These are phyloP conservation scores for Spirogloea muscicola DNA, from an alignment of 139 green algal species.

Conservation along the genomic window DNA sequence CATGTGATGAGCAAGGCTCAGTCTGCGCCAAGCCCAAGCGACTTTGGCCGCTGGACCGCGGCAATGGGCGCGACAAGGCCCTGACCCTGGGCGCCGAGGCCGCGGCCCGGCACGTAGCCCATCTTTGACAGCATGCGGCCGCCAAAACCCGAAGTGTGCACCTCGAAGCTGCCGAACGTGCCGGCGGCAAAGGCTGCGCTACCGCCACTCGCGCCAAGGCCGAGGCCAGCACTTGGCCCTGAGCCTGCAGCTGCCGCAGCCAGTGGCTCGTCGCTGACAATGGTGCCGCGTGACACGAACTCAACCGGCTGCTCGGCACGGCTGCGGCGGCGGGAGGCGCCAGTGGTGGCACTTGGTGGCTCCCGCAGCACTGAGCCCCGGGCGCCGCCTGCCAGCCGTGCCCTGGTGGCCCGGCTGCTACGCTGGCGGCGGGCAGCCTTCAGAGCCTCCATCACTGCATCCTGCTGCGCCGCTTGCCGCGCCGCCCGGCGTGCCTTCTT, in stretches of 20 bases:
- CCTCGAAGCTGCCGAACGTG: conserved; percentile 66
- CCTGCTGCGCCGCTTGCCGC: not conserved
- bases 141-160: conserved; percentile 69
- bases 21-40: conserved; percentile 48
- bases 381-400: no score
- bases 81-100: conserved; percentile 54
- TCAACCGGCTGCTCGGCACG: not conserved
- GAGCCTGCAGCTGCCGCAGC: no score
- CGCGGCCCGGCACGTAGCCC: conserved; percentile 62
- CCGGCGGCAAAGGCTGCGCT: not conserved
- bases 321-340: no score
- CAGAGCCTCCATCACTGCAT: no score
- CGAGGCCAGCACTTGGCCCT: no score
- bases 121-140: conserved; percentile 62
- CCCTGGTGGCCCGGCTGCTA: no score
- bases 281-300: conserved; percentile 6
- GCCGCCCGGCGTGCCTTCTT: not conserved
- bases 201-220: not conserved
- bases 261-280: not conserved
- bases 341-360: no score
- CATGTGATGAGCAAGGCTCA: no score
- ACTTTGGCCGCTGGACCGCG: conserved; percentile 54
- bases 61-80: conserved; percentile 60
- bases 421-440: no score
- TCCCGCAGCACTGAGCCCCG: no score